A percentile compares a stretch with the other conserved stretches of the same genome.
Conservation (phyloP, 176 grass and related monocot genomes). For the Raddia guianensis region DNA sequence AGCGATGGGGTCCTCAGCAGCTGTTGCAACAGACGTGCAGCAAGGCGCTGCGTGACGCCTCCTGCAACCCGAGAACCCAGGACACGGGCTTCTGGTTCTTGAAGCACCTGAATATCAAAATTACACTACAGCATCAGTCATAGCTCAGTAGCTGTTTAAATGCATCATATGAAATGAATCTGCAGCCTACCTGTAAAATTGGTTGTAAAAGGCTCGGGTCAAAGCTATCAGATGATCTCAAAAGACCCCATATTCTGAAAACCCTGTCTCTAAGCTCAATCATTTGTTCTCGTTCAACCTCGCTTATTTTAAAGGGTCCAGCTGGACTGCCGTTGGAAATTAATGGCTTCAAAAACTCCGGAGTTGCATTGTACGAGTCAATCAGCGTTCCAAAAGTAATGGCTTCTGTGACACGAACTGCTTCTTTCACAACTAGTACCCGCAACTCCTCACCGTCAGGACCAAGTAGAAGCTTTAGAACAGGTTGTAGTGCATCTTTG, state of each 20-base stretch:
- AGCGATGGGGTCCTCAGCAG: slow-evolving; percentile 55
- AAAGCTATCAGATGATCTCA: slow-evolving; percentile 87
- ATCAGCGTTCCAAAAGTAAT: slow-evolving; percentile 70
- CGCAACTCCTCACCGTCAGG: slow-evolving; percentile 83
- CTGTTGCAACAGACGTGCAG: slow-evolving; percentile 82
- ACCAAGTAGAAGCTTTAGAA: slow-evolving; percentile 82
- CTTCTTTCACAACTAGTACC: slow-evolving; percentile 85
- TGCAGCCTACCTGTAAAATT: slow-evolving; percentile 72
- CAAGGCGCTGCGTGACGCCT: slow-evolving; percentile 84
- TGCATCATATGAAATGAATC: background rate
- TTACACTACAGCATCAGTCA: background rate
- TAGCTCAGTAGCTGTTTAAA: background rate
- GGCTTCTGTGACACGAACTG: slow-evolving; percentile 85
- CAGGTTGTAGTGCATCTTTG: slow-evolving; percentile 93
- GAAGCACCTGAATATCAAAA: slow-evolving; percentile 63
- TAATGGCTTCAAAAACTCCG: slow-evolving; percentile 74
- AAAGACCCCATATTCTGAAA: slow-evolving; percentile 79
- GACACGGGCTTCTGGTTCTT: slow-evolving; percentile 75
- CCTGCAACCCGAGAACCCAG: slow-evolving; percentile 78
- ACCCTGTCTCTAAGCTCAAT: slow-evolving; percentile 79
- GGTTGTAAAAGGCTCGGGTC: slow-evolving; percentile 93
- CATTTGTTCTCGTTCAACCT: slow-evolving; percentile 67
- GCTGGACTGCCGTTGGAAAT: slow-evolving; percentile 60
- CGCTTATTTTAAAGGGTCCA: slow-evolving; percentile 74
- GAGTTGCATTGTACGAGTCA: slow-evolving; percentile 72